A percentile compares a stretch with the other conserved stretches of the same genome.
Conservation (phyloP, 441 rosid genomes). For the Francoa sonchifolia region DNA sequence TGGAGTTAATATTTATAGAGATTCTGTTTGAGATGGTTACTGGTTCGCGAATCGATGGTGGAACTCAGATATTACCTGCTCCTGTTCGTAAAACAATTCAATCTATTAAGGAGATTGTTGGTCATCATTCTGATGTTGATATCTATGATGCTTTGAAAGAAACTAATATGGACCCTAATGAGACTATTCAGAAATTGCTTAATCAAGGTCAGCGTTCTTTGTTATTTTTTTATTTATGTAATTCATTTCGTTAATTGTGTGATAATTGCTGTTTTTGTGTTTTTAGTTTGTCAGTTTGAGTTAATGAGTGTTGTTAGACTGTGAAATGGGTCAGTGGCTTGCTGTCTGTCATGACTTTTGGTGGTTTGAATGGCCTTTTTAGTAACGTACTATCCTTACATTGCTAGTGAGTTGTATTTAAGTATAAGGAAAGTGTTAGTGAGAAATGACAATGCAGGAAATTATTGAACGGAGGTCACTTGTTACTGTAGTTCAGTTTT, state of each 20-base stretch:
- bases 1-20: background rate
- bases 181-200: slow-evolving; percentile 64
- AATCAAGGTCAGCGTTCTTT: slow-evolving; percentile 35
- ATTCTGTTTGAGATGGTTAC: slow-evolving; percentile 44
- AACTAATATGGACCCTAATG: slow-evolving; percentile 73
- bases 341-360: background rate
- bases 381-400: too few species aligned
- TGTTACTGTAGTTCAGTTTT: too few species aligned
- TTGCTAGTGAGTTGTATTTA: too few species aligned
- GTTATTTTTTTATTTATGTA: background rate
- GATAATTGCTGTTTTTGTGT: background rate
- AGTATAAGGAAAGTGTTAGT: too few species aligned
- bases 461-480: too few species aligned
- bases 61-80: slow-evolving; percentile 27
- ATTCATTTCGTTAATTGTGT: background rate
- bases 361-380: too few species aligned
- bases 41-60: slow-evolving; percentile 25
- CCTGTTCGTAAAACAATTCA: slow-evolving; percentile 43
- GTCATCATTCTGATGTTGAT: slow-evolving; percentile 65
- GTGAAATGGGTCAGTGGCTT: too few species aligned
- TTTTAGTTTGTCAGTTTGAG: background rate
- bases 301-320: too few species aligned
- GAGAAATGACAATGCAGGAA: too few species aligned
- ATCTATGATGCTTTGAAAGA: slow-evolving; percentile 60
- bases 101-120: slow-evolving; percentile 67